phyloP scores from a whole-genome alignment of 306 rosid species.

The Castanea mollissima region DNA sequence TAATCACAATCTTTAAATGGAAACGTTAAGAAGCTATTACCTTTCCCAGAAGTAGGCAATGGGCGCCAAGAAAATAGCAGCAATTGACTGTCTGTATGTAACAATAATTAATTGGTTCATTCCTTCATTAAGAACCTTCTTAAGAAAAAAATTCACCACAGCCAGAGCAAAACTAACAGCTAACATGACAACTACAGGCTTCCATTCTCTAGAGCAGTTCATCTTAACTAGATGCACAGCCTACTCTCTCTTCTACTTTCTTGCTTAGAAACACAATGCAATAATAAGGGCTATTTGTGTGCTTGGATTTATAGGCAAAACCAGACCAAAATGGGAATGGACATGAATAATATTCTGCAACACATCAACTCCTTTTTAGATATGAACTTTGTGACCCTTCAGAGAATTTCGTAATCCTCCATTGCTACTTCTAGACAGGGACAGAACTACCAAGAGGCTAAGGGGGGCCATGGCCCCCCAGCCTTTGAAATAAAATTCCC shows the following conservation, averaged over 20 bases:
- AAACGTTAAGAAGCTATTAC: constrained; percentile 23
- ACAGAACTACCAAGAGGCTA: no score
- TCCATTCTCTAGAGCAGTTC: constrained; percentile 41
- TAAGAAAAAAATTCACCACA: constrained; percentile 65
- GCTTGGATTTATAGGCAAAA: constrained; percentile 30
- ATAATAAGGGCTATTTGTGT: not conserved
- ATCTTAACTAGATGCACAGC: constrained; percentile 22
- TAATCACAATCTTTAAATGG: not conserved
- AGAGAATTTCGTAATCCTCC: not conserved
- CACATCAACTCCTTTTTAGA: constrained; percentile 24
- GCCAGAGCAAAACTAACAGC: constrained; percentile 61
- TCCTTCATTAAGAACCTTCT: constrained; percentile 67
- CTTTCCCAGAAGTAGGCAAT: constrained; percentile 69
- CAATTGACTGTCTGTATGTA: constrained; percentile 59
- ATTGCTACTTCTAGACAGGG: not conserved
- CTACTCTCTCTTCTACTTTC: not conserved
- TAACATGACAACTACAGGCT: constrained; percentile 54
- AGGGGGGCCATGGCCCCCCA: no score
- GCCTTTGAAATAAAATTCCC: no score
- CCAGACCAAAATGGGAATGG: constrained; percentile 14
- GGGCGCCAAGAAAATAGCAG: constrained; percentile 64
- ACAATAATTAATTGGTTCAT: constrained; percentile 47
- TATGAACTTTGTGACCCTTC: constrained; percentile 1
- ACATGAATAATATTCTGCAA: constrained; percentile 30
- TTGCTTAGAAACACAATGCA: constrained; percentile 18